Evolutionary conservation across 805 yeast species (phyloP), one percentile per base, ranked within the genome.

Genomic region (Wickerhamomyces ciferrii): DNA sequence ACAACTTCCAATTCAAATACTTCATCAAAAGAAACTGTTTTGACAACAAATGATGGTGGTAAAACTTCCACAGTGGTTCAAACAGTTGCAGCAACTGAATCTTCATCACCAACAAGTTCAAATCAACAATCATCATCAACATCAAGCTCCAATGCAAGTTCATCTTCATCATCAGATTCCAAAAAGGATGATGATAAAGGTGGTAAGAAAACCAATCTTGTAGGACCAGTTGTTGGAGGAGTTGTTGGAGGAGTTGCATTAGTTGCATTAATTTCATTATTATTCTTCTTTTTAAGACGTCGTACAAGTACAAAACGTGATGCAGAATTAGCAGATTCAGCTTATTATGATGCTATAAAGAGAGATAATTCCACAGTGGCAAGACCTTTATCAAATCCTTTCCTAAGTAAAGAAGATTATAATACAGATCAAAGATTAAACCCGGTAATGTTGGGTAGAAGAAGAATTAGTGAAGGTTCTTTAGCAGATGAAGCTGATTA

Each of bases 401-500:
- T 84, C 56, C 79, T 78, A 21, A 72, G 75, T 41, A 81, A 82
- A 1, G 72, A 74, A n/a, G 84, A 79, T 53, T 73, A 63, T n/a
- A n/a, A n/a, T 21, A 55, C 58, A 55, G 91, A 80, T 62, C 89
- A 85, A 42, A 71, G 90, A 47, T 66, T 84, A 51, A 83, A 84
- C 61, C 89, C 90, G 1, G 76, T 79, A 39, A 81, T 86, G 84
- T 69, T 86, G 63, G 96, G 95, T 35, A 79, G 91, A 60, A 80
- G 96, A 59, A 72, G 96, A 53, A 73, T 87, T 50, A 81, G 90
- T 56, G 92, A 87, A 57, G 96, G 96, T 5, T 82, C 92, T 2
- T 70, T 91, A 45, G 91, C 95, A 11, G 95, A 89, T 62, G 95
- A 86, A 51, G 80, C 87, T 4, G 94, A 87, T 62, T 87, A 84